Evolutionary conservation across 768 basidiomycete species (phyloP).

Genomic region (Lactarius evosmus): DNA sequence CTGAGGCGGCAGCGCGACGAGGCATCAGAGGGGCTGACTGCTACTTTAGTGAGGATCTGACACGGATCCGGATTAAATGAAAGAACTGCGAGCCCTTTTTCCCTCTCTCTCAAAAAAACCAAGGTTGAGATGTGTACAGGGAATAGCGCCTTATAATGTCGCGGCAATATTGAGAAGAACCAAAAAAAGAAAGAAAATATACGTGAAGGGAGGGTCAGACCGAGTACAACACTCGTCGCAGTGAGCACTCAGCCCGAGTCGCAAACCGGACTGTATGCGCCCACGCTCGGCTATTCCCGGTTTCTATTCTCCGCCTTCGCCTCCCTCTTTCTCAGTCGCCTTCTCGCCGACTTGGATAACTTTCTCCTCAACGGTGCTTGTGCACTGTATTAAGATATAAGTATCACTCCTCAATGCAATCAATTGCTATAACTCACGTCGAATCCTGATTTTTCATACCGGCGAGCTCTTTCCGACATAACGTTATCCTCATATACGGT

Average conservation of each 20-base stretch:
- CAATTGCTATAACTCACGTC: constrained; percentile 43
- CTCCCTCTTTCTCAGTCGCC: constrained; percentile 47
- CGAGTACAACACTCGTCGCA: constrained; percentile 12
- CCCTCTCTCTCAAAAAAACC: background rate
- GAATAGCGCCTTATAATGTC: background rate
- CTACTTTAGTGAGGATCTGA: constrained; percentile 32
- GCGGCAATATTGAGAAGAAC: constrained; percentile 5
- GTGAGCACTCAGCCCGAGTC: constrained; percentile 5
- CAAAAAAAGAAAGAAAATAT: constrained; percentile 3
- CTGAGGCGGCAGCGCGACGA: constrained; percentile 35
- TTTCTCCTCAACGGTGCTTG: constrained; percentile 53
- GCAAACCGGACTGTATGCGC: background rate
- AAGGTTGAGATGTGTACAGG: background rate
- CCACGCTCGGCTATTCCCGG: constrained; percentile 17
- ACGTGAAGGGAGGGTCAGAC: background rate
- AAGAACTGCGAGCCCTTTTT: background rate
- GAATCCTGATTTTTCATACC: constrained; percentile 37
- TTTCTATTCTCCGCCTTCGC: constrained; percentile 33
- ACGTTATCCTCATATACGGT: constrained; percentile 68
- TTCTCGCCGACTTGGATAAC: constrained; percentile 56
- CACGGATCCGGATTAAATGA: constrained; percentile 34
- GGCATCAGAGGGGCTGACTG: constrained; percentile 32
- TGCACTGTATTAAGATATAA: constrained; percentile 40
- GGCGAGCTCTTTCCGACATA: constrained; percentile 48
- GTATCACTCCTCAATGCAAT: background rate